Evolutionary conservation across 345 rosid genomes (phyloP).

Genomic region (Ceriops tagal): DNA sequence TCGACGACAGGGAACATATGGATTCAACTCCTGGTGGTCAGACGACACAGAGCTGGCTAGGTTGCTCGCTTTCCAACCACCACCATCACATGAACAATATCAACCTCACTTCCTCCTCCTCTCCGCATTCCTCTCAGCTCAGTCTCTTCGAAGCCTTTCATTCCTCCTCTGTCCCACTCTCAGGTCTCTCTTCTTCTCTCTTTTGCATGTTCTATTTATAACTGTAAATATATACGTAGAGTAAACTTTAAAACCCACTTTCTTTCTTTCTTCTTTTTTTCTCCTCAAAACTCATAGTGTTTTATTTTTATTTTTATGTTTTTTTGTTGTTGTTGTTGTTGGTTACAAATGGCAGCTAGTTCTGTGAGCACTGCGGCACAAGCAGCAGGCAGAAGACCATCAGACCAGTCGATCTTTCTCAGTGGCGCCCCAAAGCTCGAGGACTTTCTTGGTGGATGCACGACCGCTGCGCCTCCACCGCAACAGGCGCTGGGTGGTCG

Average conservation of each 20-base stretch:
- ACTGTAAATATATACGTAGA: background rate
- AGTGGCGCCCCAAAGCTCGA: conserved; percentile 59
- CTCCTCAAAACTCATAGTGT: no score
- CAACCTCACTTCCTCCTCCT: background rate
- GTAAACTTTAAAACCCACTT: no score
- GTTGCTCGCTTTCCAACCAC: conserved; percentile 26
- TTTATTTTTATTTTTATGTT: background rate
- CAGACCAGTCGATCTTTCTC: conserved; percentile 47
- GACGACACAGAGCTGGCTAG: conserved; percentile 20
- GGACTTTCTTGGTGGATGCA: conserved; percentile 60
- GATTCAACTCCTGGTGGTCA: conserved; percentile 12
- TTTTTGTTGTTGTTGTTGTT: background rate
- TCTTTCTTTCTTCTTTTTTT: background rate
- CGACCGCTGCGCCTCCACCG: conserved; percentile 23
- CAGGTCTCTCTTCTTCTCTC: conserved; percentile 25
- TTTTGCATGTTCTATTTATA: conserved; percentile 1
- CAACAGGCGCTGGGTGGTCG: conserved; percentile 23
- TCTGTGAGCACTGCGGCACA: conserved; percentile 17
- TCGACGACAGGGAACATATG: conserved; percentile 10
- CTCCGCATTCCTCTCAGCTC: conserved; percentile 15
- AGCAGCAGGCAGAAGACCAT: conserved; percentile 31
- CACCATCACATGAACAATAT: conserved; percentile 11
- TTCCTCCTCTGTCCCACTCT: conserved; percentile 21
- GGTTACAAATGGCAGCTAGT: conserved; percentile 7
- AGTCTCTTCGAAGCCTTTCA: conserved; percentile 22